Base-by-base conservation (phyloP, 1,139 yeast species). In the Protomyces macrosporus region DNA sequence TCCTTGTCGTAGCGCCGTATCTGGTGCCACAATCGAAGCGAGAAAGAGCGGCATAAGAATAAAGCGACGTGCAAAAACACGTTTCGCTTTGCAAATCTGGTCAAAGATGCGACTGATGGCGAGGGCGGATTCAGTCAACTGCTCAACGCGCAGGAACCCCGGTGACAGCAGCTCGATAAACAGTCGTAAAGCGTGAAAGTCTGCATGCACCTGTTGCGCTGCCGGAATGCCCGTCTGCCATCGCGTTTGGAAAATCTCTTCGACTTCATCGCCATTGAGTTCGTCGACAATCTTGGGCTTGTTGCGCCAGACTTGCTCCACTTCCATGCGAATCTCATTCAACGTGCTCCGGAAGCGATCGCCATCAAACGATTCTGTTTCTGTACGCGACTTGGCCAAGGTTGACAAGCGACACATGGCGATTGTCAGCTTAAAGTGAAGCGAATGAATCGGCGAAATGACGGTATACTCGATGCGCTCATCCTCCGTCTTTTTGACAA, bases 1-100 rank as follows among this genome's bases (percentile, higher is more conserved):
- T 10, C 39, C 54, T 40, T 60, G 45, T 35, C 59, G 34, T 30
- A 16, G 33, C 6, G 36, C 58, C 7, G 35, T 4, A 23, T 53
- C 58, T n/a, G 58, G 59, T 9, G 53, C 55, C 37, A 54, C 35
- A 51, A 60, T 45, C 33, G 59, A 35, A 34, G 58, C 45, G 14
- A 60, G 59, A 36, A 60, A 60, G 50, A 60, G n/a, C 9, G 63
- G 63, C 34, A 60, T 39, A 16, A 60, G 59, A 14, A 60, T 45
- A 34, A 60, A 48, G 7, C 63, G 63, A 7, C 63, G 58, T 3
- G n/a, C 6, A 14, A 54, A 35, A 0, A 53, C 48, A 10, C 33
- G 45, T 36, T 51, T 51, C 5, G 48, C 53, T 5, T 55, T 56
- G 33, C 53, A 48, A 6, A 53, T 53, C 37, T 36, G 45, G 35